These are phyloP conservation scores for Amphicarpaea edgeworthii DNA, from an alignment of 306 rosid genomes.

Conservation along the genomic window DNA sequence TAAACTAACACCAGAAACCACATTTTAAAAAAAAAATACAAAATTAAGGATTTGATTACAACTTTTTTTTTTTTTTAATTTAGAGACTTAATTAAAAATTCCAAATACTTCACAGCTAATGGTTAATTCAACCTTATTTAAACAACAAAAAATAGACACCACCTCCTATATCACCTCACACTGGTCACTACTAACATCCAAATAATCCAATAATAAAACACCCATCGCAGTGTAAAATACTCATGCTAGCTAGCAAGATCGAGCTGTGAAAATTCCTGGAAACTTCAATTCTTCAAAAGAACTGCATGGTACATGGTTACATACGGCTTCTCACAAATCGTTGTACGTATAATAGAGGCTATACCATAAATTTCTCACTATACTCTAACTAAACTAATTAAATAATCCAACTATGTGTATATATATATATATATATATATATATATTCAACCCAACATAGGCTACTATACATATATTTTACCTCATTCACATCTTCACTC, in stretches of 20 bases:
- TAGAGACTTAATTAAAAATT: too few species aligned
- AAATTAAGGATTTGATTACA: too few species aligned
- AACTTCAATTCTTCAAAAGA: neutral
- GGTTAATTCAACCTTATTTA: too few species aligned
- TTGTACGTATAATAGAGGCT: neutral
- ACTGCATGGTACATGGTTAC: neutral
- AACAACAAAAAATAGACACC: too few species aligned
- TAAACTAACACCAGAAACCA: too few species aligned
- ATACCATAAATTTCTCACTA: neutral
- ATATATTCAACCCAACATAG: neutral
- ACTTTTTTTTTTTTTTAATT: too few species aligned
- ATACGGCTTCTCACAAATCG: neutral
- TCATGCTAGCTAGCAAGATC: neutral
- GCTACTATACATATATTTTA: conserved; percentile 2
- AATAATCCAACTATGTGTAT: neutral
- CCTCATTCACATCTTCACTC: neutral
- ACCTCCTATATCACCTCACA: neutral
- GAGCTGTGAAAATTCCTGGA: conserved; percentile 16
- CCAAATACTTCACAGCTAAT: too few species aligned
- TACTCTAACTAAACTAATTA: neutral
- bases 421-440: too few species aligned
- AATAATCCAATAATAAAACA: neutral
- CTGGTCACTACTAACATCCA: neutral
- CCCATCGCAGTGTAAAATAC: neutral
- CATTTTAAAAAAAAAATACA: too few species aligned